Evolutionary conservation across 2,329 filamentous ascomycete genomes (phyloP).

Genomic region (Mycocentrospora acerina): DNA sequence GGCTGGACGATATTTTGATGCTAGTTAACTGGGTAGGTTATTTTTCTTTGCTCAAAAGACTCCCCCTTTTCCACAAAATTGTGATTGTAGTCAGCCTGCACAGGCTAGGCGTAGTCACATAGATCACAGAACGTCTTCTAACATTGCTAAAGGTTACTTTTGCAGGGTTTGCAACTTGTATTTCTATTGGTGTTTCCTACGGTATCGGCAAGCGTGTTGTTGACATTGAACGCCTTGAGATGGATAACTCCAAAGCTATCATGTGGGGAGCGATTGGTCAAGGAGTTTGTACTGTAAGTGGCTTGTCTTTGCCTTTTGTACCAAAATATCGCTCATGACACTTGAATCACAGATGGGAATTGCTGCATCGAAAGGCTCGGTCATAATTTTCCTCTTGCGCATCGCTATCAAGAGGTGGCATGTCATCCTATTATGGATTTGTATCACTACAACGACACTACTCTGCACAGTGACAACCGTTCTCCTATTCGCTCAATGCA

Average conservation of each 20-base stretch:
- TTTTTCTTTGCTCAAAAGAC: not conserved
- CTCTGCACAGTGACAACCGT: slow-evolving; percentile 30
- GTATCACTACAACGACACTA: slow-evolving; percentile 26
- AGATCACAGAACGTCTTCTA: too few species aligned
- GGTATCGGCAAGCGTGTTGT: slow-evolving; percentile 31
- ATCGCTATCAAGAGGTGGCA: slow-evolving; percentile 34
- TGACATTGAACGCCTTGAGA: slow-evolving; percentile 16
- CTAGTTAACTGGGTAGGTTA: slow-evolving; percentile 26
- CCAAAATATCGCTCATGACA: too few species aligned
- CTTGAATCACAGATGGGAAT: slow-evolving; percentile 24
- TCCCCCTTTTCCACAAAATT: too few species aligned
- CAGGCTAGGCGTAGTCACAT: too few species aligned
- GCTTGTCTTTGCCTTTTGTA: too few species aligned
- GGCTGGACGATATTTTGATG: slow-evolving; percentile 35
- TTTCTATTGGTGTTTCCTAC: slow-evolving; percentile 25
- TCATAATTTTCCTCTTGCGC: slow-evolving; percentile 34
- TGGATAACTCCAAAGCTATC: slow-evolving; percentile 32
- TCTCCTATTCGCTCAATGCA: slow-evolving; percentile 30
- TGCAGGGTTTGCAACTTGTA: slow-evolving; percentile 26
- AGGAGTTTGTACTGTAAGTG: slow-evolving; percentile 14
- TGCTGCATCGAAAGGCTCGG: slow-evolving; percentile 31
- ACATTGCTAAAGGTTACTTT: slow-evolving; percentile 19
- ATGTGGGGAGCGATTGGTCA: slow-evolving; percentile 36
- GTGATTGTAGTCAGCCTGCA: too few species aligned
- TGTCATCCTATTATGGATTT: slow-evolving; percentile 32